Evolutionary conservation across 2,329 filamentous ascomycete genomes (phyloP).

Genomic region (Trichoderma afroharzianum): DNA sequence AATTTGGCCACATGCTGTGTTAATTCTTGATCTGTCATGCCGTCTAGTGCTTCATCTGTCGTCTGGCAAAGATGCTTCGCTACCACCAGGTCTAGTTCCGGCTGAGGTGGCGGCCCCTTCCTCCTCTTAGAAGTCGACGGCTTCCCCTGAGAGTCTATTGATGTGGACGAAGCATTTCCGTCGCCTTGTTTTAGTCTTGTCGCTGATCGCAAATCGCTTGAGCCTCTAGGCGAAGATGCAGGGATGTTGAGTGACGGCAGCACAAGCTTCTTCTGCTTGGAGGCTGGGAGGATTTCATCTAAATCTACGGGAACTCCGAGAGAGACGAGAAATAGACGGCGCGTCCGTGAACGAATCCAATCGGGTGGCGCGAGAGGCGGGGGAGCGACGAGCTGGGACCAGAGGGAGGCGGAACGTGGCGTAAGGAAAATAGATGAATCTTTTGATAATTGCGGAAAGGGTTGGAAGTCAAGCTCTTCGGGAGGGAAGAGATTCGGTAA

Average conservation of each 20-base stretch:
- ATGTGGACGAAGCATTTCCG: slow-evolving; percentile 54
- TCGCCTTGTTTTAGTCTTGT: slow-evolving; percentile 46
- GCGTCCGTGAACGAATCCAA: slow-evolving; percentile 94
- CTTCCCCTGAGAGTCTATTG: slow-evolving; percentile 57
- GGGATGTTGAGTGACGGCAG: slow-evolving; percentile 81
- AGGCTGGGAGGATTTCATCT: slow-evolving; percentile 94
- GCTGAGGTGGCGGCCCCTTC: slow-evolving; percentile 63
- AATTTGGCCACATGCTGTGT: slow-evolving; percentile 66
- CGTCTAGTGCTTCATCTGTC: slow-evolving; percentile 76
- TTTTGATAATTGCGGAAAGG: slow-evolving; percentile 48
- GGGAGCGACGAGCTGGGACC: slow-evolving; percentile 93
- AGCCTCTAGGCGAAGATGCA: slow-evolving; percentile 52
- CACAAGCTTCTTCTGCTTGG: slow-evolving; percentile 96
- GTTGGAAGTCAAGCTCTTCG: slow-evolving; percentile 49
- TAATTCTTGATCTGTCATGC: slow-evolving; percentile 76
- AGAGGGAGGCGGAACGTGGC: slow-evolving; percentile 82
- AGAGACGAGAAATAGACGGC: slow-evolving; percentile 91
- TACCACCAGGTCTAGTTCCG: slow-evolving; percentile 73
- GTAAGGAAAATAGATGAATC: slow-evolving; percentile 72
- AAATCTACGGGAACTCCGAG: slow-evolving; percentile 94
- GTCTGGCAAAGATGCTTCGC: slow-evolving; percentile 77
- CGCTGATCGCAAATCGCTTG: slow-evolving; percentile 50
- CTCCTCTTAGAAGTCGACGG: slow-evolving; percentile 42
- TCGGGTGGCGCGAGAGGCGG: slow-evolving; percentile 93
- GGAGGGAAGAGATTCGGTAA: slow-evolving; percentile 63